Evolutionary conservation across 2,329 filamentous ascomycete genomes (phyloP), one percentile per base, ranked within the genome.

Genomic region (Colletotrichum lupini): DNA sequence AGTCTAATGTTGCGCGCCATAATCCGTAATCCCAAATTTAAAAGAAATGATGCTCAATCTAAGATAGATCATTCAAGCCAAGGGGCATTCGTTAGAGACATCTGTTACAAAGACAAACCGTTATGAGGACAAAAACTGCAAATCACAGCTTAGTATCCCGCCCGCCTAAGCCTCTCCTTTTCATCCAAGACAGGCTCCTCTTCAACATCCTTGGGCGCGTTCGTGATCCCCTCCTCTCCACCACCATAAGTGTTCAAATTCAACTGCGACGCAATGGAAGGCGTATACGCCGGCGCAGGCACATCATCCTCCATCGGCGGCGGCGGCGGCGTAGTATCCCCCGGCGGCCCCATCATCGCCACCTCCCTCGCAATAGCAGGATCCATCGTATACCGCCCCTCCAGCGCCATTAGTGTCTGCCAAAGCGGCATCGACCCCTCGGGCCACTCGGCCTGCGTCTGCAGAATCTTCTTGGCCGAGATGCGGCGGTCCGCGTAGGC

Each of bases 401-500:
- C 82, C 4, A 84, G 78, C n/a, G 78, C 81, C 73, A 80, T 80
- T 6, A 86, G 77, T 0, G 84, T 81, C 72, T 85, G 83, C 16
- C 81, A 80, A 2, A 86, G 77, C 53, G 82, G 81, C 67, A 80
- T 80, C 9, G 79, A 83, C 4, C 79, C 80, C 55, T 81, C 77
- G 1, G 84, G 84, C 83, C 83, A 86, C 59, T 83, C 80, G 3
- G 83, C 80, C 9, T 85, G 79, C 4, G 78, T 81, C 35, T 75
- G 74, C 2, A 86, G 72, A 56, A 86, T 85, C 68, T 76, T 80
- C 65, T 79, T 76, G 6, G 82, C 81, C 0, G 80, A 77, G 58
- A 85, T 84, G n/a, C 79, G 78, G 14, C 78, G 78, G 74, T 94
- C 87, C 19, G 91, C 90, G 79, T 95, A 97, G 77, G 96, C 96